These are phyloP conservation scores for Botrytis deweyae DNA, from an alignment of 2,329 filamentous ascomycete species.

Conservation along the genomic window DNA sequence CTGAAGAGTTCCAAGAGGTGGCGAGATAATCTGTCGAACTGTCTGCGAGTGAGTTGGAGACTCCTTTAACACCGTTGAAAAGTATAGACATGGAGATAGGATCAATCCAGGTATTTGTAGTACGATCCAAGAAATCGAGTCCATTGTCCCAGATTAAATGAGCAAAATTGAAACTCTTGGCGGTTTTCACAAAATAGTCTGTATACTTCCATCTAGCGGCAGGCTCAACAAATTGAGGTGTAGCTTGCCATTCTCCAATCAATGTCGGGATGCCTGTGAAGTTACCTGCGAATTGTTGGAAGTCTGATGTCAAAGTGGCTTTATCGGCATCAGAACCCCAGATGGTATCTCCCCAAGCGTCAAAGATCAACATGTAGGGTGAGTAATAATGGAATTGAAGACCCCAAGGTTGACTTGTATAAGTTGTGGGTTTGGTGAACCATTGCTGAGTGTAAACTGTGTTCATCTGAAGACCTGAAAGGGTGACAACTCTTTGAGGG, in stretches of 20 bases:
- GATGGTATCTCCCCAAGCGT: constrained; percentile 58
- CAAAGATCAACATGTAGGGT: constrained; percentile 51
- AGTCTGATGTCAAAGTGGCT: constrained; percentile 48
- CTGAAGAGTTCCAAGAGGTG: constrained; percentile 49
- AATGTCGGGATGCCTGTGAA: constrained; percentile 56
- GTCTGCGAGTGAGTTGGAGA: constrained; percentile 51
- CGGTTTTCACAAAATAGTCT: constrained; percentile 52
- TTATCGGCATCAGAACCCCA: constrained; percentile 58
- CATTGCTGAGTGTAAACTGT: constrained; percentile 53
- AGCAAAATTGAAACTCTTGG: constrained; percentile 50
- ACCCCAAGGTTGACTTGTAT: constrained; percentile 54
- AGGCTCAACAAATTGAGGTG: constrained; percentile 50
- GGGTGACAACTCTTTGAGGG: constrained; percentile 53
- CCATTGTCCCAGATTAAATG: constrained; percentile 61
- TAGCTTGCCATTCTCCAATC: constrained; percentile 58
- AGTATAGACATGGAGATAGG: constrained; percentile 49
- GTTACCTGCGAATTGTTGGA: constrained; percentile 52
- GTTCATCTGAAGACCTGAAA: constrained; percentile 53
- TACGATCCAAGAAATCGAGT: constrained; percentile 53
- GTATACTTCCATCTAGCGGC: constrained; percentile 59
- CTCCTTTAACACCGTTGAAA: constrained; percentile 45
- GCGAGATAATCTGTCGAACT: constrained; percentile 50
- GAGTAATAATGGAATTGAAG: constrained; percentile 63
- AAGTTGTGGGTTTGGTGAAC: constrained; percentile 51
- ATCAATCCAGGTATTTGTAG: constrained; percentile 51